Evolutionary conservation across 805 yeast species (phyloP).

Genomic region (Wickerhamiella hasegawae): DNA sequence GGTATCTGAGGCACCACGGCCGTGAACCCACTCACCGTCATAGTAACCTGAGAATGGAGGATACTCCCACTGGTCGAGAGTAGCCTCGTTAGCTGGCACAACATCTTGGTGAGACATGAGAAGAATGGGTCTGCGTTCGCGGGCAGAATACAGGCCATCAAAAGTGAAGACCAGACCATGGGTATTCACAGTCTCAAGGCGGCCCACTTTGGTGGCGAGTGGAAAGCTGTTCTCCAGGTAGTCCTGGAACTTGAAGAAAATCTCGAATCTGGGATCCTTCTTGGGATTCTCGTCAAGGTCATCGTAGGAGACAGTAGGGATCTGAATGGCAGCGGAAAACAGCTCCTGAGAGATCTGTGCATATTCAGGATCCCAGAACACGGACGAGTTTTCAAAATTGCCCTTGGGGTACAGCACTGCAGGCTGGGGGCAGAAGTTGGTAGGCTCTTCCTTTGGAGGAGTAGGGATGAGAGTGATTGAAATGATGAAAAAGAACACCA

Average conservation of each 20-base stretch:
- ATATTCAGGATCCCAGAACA: constrained; percentile 9
- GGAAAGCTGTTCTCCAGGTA: constrained; percentile 39
- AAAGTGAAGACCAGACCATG: constrained; percentile 54
- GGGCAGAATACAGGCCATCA: constrained; percentile 35
- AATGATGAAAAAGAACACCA: constrained; percentile 8
- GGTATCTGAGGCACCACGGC: constrained; percentile 69
- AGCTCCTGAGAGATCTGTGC: constrained; percentile 7
- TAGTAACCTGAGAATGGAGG: constrained; percentile 53
- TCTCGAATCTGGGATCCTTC: constrained; percentile 35
- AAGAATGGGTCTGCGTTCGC: constrained; percentile 42
- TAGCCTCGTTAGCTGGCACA: constrained; percentile 51
- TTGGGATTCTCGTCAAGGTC: constrained; percentile 27
- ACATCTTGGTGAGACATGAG: constrained; percentile 71
- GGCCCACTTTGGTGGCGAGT: constrained; percentile 28
- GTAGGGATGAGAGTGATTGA: constrained; percentile 11
- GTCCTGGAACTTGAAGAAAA: constrained; percentile 31
- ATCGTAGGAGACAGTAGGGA: constrained; percentile 54
- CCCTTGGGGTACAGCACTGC: constrained; percentile 3
- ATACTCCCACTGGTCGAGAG: constrained; percentile 42
- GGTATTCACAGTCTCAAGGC: constrained; percentile 38
- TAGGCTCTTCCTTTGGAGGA: constrained; percentile 8
- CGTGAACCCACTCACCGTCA: constrained; percentile 55
- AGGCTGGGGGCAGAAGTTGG: constrained; percentile 15
- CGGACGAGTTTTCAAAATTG: constrained; percentile 1
- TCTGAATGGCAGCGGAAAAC: constrained; percentile 38